A percentile compares a stretch with the other conserved stretches of the same genome.
These are phyloP conservation scores for Yarrowia galli DNA, from an alignment of 1,139 yeast genomes.

Conservation along the genomic window DNA sequence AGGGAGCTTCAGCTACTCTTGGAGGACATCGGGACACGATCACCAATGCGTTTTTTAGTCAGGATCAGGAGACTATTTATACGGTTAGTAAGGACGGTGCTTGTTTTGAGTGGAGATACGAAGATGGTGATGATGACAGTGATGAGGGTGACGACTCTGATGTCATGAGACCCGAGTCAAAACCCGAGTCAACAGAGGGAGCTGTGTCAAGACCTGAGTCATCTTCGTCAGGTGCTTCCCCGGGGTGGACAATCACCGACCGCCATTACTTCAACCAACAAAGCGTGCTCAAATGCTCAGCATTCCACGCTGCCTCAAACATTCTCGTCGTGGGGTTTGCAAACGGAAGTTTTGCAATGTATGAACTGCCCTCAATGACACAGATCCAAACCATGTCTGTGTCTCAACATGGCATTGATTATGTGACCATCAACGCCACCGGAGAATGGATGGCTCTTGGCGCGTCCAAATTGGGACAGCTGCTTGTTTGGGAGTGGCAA, in stretches of 20 bases:
- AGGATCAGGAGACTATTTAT: conserved; percentile 84
- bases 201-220: too few species aligned
- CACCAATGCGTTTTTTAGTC: conserved; percentile 82
- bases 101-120: conserved; percentile 77
- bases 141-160: too few species aligned
- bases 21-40: conserved; percentile 95
- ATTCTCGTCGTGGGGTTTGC: conserved; percentile 87
- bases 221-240: too few species aligned
- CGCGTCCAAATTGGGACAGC: conserved; percentile 87
- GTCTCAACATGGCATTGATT: conserved; percentile 89
- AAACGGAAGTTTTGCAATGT: conserved; percentile 91
- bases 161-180: too few species aligned
- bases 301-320: conserved; percentile 77
- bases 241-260: conserved; percentile 81
- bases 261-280: conserved; percentile 76
- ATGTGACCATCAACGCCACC: conserved; percentile 76
- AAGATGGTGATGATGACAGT: conserved; percentile 52
- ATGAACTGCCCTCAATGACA: conserved; percentile 80
- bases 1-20: conserved; percentile 80
- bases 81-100: conserved; percentile 97
- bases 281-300: conserved; percentile 74
- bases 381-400: conserved; percentile 86
- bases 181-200: too few species aligned
- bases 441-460: conserved; percentile 99
- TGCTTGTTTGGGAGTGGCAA: conserved; percentile 98